These are phyloP conservation scores for Udeniomyces megalosporus DNA, from an alignment of 768 basidiomycete genomes.

Conservation along the genomic window DNA sequence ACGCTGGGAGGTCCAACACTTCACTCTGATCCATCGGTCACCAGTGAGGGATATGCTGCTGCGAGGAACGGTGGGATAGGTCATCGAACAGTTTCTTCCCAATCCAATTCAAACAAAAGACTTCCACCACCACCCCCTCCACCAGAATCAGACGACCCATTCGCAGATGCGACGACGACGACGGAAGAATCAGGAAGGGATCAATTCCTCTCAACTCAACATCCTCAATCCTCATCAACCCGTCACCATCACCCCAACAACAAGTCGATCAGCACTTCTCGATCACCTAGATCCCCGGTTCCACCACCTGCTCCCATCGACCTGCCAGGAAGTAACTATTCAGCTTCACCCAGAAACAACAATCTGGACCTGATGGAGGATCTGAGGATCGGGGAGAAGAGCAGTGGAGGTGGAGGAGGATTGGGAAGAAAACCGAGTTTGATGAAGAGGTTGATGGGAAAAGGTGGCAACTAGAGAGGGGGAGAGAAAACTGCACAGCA, in stretches of 20 bases:
- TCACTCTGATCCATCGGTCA: too few species aligned
- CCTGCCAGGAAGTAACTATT: slow-evolving; percentile 6
- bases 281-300: not conserved
- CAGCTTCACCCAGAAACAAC: not conserved
- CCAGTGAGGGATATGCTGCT: too few species aligned
- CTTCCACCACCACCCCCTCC: too few species aligned
- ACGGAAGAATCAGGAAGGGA: too few species aligned
- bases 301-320: slow-evolving; percentile 7
- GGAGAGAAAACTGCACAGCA: too few species aligned
- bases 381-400: not conserved
- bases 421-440: slow-evolving; percentile 11
- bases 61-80: not conserved
- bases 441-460: slow-evolving; percentile 13
- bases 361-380: not conserved
- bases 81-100: not conserved
- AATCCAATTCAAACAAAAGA: not conserved
- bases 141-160: too few species aligned
- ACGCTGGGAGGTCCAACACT: too few species aligned
- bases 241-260: too few species aligned
- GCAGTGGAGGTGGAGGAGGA: not conserved
- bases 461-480: not conserved
- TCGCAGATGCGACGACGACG: not conserved
- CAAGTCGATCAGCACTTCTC: not conserved
- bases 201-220: not conserved
- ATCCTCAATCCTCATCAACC: not conserved